Evolutionary conservation across 345 rosid species (phyloP), one percentile per base, ranked within the genome.

Genomic region (Citrus reticulata): DNA sequence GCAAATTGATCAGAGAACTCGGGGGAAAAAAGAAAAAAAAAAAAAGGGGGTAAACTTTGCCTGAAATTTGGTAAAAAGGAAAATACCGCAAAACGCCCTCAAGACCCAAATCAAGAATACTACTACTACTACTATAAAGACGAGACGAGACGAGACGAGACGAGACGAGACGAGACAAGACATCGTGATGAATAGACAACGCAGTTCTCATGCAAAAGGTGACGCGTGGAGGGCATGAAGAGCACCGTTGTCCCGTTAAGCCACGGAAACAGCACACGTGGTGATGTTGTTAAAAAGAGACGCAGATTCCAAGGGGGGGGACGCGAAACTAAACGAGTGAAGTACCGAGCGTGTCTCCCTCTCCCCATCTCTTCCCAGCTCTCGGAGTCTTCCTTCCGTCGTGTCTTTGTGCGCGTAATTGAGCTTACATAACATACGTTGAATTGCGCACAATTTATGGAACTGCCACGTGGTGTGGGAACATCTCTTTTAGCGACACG

Each of bases 171-270:
- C 51, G 0, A 40, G 46, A 40, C 46, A 42, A 42, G 49, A 13
- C 51, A 46, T 11, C 1, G 5, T 46, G 51, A 13, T 13, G 51
- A 42, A 46, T 46, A 10, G 13, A 46, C 17, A 46, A 46, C 51
- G 17, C 51, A 46, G 13, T 13, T 11, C 17, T 42, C 54, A 55
- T 72, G 67, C 30, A 39, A n/a, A 63, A 62, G 37, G 25, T 16
- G 82, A 82, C 84, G 81, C 86, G 87, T 87, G 88, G 85, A 77
- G 73, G 9, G 13, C 83, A 81, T 85, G 84, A 67, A 78, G 76
- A 75, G 69, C 80, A 46, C 51, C 51, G 51, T 46, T 46, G 51
- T 46, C 59, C 75, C 75, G 58, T 20, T 10, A 2, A 10, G 66
- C 49, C 22, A 7, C 19, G 10, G 37, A 35, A 42, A 39, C 68